These are phyloP conservation scores for Isatis lusitanica DNA, from an alignment of 441 rosid genomes.

Conservation along the genomic window DNA sequence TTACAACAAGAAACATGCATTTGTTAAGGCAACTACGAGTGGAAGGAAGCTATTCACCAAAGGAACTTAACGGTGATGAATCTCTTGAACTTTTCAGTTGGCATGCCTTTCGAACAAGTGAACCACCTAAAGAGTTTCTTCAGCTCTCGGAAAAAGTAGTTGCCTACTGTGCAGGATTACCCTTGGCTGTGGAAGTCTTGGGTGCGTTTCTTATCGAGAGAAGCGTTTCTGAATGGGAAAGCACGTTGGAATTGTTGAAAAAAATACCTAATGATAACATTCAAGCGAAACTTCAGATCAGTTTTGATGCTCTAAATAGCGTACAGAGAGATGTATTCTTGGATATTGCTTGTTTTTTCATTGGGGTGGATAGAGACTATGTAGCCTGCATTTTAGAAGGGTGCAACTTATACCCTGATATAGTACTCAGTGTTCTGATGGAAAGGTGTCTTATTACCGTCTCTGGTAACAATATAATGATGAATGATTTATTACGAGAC, in stretches of 20 bases:
- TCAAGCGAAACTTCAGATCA: neutral
- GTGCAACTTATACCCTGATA: neutral
- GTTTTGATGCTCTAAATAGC: too few species aligned
- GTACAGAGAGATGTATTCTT: constrained; percentile 32
- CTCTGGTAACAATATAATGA: too few species aligned
- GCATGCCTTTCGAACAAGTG: neutral
- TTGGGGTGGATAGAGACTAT: constrained; percentile 14
- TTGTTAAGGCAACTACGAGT: neutral
- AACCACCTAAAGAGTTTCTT: too few species aligned
- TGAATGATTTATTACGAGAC: too few species aligned
- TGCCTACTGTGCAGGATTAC: too few species aligned
- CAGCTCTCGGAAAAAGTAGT: too few species aligned
- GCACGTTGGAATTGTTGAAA: too few species aligned
- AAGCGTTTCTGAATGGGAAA: too few species aligned
- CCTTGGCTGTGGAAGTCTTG: too few species aligned
- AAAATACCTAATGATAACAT: neutral
- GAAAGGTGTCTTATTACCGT: too few species aligned
- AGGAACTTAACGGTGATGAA: neutral
- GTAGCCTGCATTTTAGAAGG: constrained; percentile 20
- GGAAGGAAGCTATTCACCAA: neutral
- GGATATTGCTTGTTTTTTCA: constrained; percentile 40
- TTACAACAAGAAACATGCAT: neutral
- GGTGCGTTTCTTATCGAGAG: too few species aligned
- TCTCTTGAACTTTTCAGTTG: neutral
- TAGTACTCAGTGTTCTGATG: constrained; percentile 6